A percentile compares a stretch with the other conserved stretches of the same genome.
phyloP scores from a whole-genome alignment of 768 basidiomycete species.

The Plicaturopsis crispa region DNA sequence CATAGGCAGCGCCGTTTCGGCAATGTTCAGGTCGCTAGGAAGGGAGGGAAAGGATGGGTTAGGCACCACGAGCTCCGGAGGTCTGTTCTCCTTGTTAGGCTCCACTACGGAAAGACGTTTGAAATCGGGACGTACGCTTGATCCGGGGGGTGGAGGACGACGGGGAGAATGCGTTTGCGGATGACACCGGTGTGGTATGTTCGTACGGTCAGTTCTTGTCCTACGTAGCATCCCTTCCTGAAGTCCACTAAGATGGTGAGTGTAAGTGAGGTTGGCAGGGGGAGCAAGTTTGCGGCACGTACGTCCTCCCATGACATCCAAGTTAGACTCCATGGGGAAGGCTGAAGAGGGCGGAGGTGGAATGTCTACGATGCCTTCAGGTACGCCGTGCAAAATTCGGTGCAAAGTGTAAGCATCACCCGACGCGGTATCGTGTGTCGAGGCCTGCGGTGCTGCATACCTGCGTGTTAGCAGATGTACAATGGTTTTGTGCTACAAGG shows the following conservation, averaged over 20 bases:
- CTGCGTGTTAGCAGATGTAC: constrained; percentile 3
- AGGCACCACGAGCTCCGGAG: too few relatives aligned
- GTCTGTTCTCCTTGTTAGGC: too few relatives aligned
- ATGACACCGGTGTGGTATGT: constrained; percentile 93
- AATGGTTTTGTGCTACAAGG: constrained; percentile 4
- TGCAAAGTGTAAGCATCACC: constrained; percentile 66
- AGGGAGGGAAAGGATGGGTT: constrained; percentile 2
- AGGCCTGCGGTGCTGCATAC: constrained; percentile 40
- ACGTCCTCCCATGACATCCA: constrained; percentile 95
- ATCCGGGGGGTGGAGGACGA: constrained; percentile 42
- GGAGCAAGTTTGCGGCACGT: constrained; percentile 24
- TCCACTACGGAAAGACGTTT: too few relatives aligned
- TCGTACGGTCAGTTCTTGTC: constrained; percentile 94
- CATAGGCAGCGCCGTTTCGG: constrained; percentile 15
- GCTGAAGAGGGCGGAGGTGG: constrained; percentile 52
- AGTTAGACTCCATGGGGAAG: constrained; percentile 90
- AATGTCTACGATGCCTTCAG: constrained; percentile 81
- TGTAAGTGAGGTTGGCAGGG: constrained; percentile 6
- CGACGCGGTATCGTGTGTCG: constrained; percentile 46
- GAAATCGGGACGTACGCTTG: constrained; percentile 22
- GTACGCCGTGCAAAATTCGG: constrained; percentile 75
- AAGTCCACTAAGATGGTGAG: constrained; percentile 68
- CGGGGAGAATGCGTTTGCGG: constrained; percentile 83
- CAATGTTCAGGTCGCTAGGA: constrained; percentile 17
- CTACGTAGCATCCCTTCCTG: constrained; percentile 95